A percentile compares a stretch with the other conserved stretches of the same genome.
These are phyloP conservation scores for Paecilomyces sp. DNA, from an alignment of 2,329 filamentous ascomycete genomes.

Conservation along the genomic window DNA sequence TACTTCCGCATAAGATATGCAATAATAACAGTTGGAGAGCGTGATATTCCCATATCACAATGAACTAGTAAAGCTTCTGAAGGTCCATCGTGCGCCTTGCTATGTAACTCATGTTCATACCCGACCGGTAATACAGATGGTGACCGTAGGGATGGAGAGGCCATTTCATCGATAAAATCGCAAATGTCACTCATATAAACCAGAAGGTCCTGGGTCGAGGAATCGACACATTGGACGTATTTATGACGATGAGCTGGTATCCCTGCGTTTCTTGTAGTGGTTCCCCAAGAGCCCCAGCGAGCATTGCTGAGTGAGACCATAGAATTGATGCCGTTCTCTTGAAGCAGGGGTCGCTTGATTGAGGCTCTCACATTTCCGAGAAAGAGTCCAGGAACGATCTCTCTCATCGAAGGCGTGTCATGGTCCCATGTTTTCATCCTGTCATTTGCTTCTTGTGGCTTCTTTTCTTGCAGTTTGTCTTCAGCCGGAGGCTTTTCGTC, in stretches of 20 bases:
- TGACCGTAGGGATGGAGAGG: neutral
- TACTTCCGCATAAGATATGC: conserved; percentile 23
- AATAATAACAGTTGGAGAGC: conserved; percentile 18
- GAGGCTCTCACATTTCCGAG: conserved; percentile 18
- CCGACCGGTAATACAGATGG: neutral
- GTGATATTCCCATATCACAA: conserved; percentile 21
- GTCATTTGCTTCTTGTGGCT: too few relatives aligned
- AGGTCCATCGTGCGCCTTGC: conserved; percentile 1
- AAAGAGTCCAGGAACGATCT: conserved; percentile 19
- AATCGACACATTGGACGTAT: conserved; percentile 21
- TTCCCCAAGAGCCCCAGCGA: conserved; percentile 15
- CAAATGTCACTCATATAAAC: conserved; percentile 17
- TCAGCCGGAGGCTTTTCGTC: too few relatives aligned
- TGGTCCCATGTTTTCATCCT: too few relatives aligned
- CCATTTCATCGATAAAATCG: conserved; percentile 4
- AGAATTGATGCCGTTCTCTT: conserved; percentile 13
- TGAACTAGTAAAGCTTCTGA: conserved; percentile 16
- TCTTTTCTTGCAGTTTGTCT: too few relatives aligned
- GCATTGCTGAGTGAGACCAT: conserved; percentile 16
- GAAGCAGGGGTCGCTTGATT: conserved; percentile 13
- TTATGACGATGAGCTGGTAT: conserved; percentile 16
- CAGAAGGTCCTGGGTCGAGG: conserved; percentile 20
- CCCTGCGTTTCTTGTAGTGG: conserved; percentile 13
- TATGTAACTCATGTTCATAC: conserved; percentile 1
- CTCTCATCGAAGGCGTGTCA: conserved; percentile 8